phyloP scores from a whole-genome alignment of 306 rosid genomes.

The Lupinus albus region DNA sequence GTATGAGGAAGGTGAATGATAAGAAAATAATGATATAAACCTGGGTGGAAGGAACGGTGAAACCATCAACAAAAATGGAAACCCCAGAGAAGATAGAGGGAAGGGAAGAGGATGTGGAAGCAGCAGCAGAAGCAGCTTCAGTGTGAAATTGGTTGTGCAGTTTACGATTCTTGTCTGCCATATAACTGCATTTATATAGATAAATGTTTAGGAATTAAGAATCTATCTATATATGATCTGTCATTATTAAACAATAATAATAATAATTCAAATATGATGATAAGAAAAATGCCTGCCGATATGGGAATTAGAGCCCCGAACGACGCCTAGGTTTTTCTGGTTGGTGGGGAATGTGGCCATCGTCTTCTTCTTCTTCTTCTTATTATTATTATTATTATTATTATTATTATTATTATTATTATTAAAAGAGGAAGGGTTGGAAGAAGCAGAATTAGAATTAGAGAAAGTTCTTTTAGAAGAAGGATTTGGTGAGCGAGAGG shows the following conservation, averaged over 20 bases:
- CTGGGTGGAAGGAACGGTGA: slow-evolving; percentile 87
- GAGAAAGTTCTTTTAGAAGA: slow-evolving; percentile 57
- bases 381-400: slow-evolving; percentile 9
- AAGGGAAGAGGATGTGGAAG: slow-evolving; percentile 45
- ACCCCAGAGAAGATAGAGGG: slow-evolving; percentile 67
- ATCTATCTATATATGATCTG: too few relatives aligned
- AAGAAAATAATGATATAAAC: too few relatives aligned
- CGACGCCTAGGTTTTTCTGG: slow-evolving; percentile 84
- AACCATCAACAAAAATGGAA: slow-evolving; percentile 90
- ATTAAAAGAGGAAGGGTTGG: slow-evolving; percentile 38
- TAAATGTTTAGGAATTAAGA: too few relatives aligned
- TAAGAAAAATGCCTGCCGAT: slow-evolving; percentile 56
- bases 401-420: background rate
- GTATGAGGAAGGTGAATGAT: too few relatives aligned
- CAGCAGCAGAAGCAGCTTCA: slow-evolving; percentile 56
- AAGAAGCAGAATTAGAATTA: slow-evolving; percentile 51
- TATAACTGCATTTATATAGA: slow-evolving; percentile 58
- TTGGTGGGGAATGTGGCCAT: slow-evolving; percentile 17
- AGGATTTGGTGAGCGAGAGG: slow-evolving; percentile 60
- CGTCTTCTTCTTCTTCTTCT: slow-evolving; percentile 40
- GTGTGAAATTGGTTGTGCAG: slow-evolving; percentile 71
- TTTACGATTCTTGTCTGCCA: slow-evolving; percentile 76
- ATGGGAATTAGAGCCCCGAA: slow-evolving; percentile 78
- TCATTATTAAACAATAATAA: background rate
- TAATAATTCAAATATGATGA: background rate